A percentile compares a stretch with the other conserved stretches of the same genome.
These are phyloP conservation scores for Hymenoscyphus fraxineus DNA, from an alignment of 2,329 filamentous ascomycete species.

Conservation along the genomic window DNA sequence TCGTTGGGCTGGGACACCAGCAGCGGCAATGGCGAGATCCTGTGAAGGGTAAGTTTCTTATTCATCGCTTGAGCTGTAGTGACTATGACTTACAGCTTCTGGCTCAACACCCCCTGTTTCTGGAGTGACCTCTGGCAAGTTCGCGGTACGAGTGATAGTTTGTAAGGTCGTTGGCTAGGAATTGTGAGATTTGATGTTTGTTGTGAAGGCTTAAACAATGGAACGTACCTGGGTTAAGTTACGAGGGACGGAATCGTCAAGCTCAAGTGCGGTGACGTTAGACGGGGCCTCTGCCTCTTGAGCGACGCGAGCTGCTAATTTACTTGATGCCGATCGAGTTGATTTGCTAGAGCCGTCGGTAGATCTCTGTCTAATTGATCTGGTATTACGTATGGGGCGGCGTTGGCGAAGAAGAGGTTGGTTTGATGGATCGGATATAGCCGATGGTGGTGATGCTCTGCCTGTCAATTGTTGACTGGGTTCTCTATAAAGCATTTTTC, in stretches of 20 bases:
- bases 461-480: neutral
- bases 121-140: neutral
- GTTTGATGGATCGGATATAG: neutral
- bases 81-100: neutral
- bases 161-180: neutral
- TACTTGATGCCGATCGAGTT: too few species aligned
- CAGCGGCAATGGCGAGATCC: neutral
- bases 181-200: neutral
- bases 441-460: neutral
- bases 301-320: too few species aligned
- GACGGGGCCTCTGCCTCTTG: too few species aligned
- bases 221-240: neutral
- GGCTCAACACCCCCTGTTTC: neutral
- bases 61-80: neutral
- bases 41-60: neutral
- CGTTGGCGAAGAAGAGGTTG: neutral
- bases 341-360: too few species aligned
- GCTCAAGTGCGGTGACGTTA: neutral
- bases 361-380: neutral
- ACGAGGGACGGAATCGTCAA: neutral
- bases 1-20: neutral
- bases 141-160: neutral
- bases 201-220: neutral
- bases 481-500: slow-evolving; percentile 1
- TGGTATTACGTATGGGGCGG: neutral